Base-by-base conservation (phyloP, 1,284 basidiomycete species). In the Moesziomyces sp. region DNA sequence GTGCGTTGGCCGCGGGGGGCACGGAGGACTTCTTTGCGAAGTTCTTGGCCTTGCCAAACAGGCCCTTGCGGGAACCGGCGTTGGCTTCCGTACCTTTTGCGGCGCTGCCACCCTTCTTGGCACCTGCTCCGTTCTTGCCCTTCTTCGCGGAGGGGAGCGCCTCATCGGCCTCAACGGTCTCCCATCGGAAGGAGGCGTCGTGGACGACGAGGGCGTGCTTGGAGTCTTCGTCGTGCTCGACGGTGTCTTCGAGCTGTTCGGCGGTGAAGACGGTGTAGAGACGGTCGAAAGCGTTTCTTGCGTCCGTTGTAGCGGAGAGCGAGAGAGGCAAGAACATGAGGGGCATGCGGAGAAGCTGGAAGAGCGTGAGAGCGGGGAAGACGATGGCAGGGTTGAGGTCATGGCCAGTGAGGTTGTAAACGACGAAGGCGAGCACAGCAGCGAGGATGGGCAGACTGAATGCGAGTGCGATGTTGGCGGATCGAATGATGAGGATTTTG, bases 401-500 rank as follows among this genome's bases (percentile, higher is more conserved):
- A 81, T 94, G 90, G 1, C 91, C 89, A 0, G 89, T 88, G 13
- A 89, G 85, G 1, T 89, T 89, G 84, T 95, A 96, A 1, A 91
- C 90, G 59, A 95, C 87, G 80, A 97, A 96, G 0, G 93, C 89
- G 30, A 97, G 79, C 19, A 97, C 92, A 11, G 92, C 90, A 0
- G 93, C 93, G 24, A 97, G 85, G 3, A 90, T 88, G 0, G 94
- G 93, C 68, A 94, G 86, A 44, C 89, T 89, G 84, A 91, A 86
- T 0, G 90, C 89, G 9, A 89, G 78, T 1, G 89, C 88, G 66
- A 90, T 90, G 79, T 90, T 90, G 0, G 87, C 91, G 0, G 91
- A 87, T 47, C 92, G 89, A 45, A 92, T 86, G 68, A 94, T 84
- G 45, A 95, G 86, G 24, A 97, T 85, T 0, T 88, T 87, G 44